Percentiles rank a stretch among this genome's conserved stretches.
These are phyloP conservation scores for Syzygium jambos DNA, from an alignment of 345 rosid species.

Conservation along the genomic window DNA sequence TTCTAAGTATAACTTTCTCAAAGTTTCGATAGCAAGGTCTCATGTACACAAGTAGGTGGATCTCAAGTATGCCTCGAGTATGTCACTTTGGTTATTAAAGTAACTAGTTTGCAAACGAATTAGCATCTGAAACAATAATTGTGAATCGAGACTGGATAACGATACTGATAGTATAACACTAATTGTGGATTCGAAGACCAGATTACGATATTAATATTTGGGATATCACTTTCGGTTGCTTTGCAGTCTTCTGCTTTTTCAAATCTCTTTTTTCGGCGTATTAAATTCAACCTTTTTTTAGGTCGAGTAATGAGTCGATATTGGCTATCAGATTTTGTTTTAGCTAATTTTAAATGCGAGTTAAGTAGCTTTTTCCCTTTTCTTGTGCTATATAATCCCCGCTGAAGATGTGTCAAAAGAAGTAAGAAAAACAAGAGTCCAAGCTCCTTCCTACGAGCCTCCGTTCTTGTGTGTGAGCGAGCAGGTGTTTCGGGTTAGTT, in stretches of 20 bases:
- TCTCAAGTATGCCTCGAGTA: not conserved
- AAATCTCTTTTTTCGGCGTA: not conserved
- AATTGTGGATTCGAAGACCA: not conserved
- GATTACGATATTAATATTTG: not conserved
- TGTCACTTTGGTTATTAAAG: not conserved
- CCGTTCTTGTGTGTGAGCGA: not conserved
- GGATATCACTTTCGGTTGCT: not conserved
- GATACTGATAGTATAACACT: no score
- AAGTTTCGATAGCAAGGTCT: not conserved
- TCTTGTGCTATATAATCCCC: not conserved
- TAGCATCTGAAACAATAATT: not conserved
- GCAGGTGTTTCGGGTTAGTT: not conserved
- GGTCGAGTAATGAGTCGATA: not conserved
- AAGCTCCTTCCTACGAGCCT: not conserved
- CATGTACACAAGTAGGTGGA: not conserved
- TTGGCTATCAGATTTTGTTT: not conserved
- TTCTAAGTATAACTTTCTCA: not conserved
- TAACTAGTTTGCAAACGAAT: not conserved
- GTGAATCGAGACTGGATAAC: not conserved
- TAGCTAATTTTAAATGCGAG: not conserved
- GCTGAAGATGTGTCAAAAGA: not conserved
- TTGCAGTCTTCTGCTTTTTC: rapidly evolving
- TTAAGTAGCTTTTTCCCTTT: not conserved
- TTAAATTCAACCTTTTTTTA: not conserved
- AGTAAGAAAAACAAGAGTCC: not conserved